Base-by-base conservation (phyloP, 768 basidiomycete genomes). In the Ramaria rubella region DNA sequence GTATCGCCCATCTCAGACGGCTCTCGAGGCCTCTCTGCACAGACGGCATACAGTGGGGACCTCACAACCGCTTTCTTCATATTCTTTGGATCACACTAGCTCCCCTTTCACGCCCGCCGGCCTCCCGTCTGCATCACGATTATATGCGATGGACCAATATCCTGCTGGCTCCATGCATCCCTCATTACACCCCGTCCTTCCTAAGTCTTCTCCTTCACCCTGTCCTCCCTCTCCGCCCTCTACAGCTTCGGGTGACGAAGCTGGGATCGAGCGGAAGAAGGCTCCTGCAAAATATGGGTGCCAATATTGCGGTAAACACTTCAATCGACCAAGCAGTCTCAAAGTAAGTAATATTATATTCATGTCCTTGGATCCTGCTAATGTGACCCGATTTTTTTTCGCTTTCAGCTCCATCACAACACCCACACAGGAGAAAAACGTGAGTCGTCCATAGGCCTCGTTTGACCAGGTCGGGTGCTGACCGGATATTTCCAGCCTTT, bases 351-450 rank as follows among this genome's bases (percentile, higher is more conserved):
- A 46, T n/a, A n/a, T n/a, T n/a, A 50, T 17, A 33, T 36, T 43
- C 33, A 7, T 9, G 6, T 44, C 36, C 24, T 2, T 17, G 44
- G 29, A 21, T 34, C 53, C 21, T 17, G 15, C 31, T 27, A n/a
- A n/a, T n/a, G n/a, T n/a, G n/a, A 21, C n/a, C 49, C 7, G n/a
- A 15, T 7, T 53, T 49, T 29, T 34, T 55, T 55, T 60, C 52
- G 57, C 49, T 33, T 26, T 52, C 48, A 90, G 89, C 90, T 89
- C 61, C 89, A 91, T 69, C 69, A 87, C 60, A 88, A 91, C 60
- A 89, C 86, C 62, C 88, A 91, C 69, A 90, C 87, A 0, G 88
- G 87, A 60, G 86, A 87, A 69, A 90, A 86, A 74, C 88, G 88
- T 90, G 67, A 75, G 85, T 75, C 5, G 6, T 17, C 11, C 24